Evolutionary conservation across 2,329 filamentous ascomycete genomes (phyloP).

Genomic region (Monosporascus ibericus): DNA sequence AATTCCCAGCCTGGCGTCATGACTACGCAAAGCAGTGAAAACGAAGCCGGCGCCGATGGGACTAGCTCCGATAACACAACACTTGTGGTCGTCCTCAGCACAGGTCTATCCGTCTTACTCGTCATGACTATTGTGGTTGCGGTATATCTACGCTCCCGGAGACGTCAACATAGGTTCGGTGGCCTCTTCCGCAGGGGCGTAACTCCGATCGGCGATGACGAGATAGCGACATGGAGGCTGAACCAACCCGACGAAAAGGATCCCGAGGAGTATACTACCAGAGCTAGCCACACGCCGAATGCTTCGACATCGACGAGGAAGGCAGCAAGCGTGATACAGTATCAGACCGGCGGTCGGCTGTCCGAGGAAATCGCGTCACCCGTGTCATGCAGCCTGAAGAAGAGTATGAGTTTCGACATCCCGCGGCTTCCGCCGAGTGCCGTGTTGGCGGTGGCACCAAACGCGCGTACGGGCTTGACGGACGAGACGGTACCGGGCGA

Average conservation of each 20-base stretch:
- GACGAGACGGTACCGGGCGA: conserved; percentile 56
- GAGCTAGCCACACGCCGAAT: conserved; percentile 26
- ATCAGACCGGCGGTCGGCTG: conserved; percentile 31
- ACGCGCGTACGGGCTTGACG: conserved; percentile 56
- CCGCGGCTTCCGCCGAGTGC: conserved; percentile 39
- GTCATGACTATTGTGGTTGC: conserved; percentile 31
- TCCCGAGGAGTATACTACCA: conserved; percentile 14
- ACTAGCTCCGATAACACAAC: conserved; percentile 28
- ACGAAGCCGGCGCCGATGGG: conserved; percentile 5
- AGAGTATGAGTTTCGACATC: conserved; percentile 37
- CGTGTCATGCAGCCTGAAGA: conserved; percentile 28
- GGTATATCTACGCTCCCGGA: conserved; percentile 33
- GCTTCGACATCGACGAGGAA: conserved; percentile 36
- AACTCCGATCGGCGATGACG: conserved; percentile 58
- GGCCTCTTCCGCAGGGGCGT: conserved; percentile 48
- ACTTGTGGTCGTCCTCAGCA: conserved; percentile 46
- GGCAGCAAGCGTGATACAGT: conserved; percentile 49
- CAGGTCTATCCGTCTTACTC: conserved; percentile 40
- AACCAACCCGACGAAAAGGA: conserved; percentile 28
- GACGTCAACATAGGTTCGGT: conserved; percentile 28
- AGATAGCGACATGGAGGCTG: conserved; percentile 59
- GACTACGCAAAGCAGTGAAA: conserved; percentile 1
- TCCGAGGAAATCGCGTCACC: conserved; percentile 28
- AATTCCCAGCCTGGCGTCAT: conserved; percentile 2
- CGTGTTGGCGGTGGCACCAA: conserved; percentile 54